Evolutionary conservation across 148 eudicot species (phyloP).

Genomic region (Rhododendron vialii): DNA sequence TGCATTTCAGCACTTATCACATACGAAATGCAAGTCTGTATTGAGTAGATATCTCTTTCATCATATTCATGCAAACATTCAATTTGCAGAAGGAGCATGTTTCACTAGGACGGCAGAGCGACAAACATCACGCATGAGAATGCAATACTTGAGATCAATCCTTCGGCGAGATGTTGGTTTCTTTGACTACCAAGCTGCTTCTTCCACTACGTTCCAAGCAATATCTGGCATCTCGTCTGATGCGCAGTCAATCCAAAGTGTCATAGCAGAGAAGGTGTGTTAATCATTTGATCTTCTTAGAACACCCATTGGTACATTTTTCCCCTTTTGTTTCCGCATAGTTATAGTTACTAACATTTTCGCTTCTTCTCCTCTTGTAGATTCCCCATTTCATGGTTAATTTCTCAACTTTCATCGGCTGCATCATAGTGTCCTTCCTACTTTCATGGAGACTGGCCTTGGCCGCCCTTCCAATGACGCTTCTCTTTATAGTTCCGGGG

Average conservation of each 20-base stretch:
- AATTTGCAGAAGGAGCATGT: slow-evolving; percentile 35
- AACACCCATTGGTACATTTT: background rate
- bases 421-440: background rate
- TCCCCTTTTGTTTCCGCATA: background rate
- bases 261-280: slow-evolving; percentile 39
- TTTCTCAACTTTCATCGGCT: background rate
- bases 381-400: background rate
- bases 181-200: slow-evolving; percentile 33
- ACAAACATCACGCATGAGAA: slow-evolving; percentile 40
- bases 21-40: background rate
- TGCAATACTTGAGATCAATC: slow-evolving; percentile 41
- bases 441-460: background rate
- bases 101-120: slow-evolving; percentile 52
- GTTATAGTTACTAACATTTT: background rate
- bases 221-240: slow-evolving; percentile 38
- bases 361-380: background rate
- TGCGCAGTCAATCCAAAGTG: slow-evolving; percentile 41
- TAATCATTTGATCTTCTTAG: background rate
- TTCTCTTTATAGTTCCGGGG: background rate
- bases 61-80: background rate
- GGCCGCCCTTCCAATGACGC: background rate
- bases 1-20: background rate
- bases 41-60: background rate
- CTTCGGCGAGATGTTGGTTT: slow-evolving; percentile 45
- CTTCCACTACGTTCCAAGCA: slow-evolving; percentile 36